phyloP scores from a whole-genome alignment of 371 early-diverging fungal species.

The Syncephalastrum racemosum region DNA sequence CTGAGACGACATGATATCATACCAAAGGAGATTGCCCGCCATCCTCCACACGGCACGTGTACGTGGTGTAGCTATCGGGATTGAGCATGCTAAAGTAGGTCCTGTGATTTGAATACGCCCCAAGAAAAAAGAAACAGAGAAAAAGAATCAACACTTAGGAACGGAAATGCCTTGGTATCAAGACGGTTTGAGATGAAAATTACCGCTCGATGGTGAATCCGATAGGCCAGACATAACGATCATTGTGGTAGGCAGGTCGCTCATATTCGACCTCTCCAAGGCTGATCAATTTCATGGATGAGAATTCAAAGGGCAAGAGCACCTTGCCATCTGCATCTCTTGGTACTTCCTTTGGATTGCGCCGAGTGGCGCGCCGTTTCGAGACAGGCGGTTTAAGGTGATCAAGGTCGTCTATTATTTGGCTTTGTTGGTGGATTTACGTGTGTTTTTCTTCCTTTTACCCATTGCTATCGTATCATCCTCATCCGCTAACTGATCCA shows the following conservation, averaged over 20 bases:
- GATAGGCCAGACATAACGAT: conserved; percentile 30
- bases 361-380: conserved; percentile 1
- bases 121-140: no score
- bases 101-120: conserved; percentile 23
- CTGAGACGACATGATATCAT: conserved; percentile 6
- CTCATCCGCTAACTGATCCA: conserved; percentile 18
- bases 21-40: conserved; percentile 76
- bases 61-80: conserved; percentile 57
- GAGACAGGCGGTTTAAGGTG: no score
- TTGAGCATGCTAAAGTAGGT: conserved; percentile 76
- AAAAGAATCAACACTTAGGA: no score
- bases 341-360: conserved; percentile 42
- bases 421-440: conserved; percentile 8
- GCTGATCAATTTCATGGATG: conserved; percentile 63
- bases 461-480: conserved; percentile 20
- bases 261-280: conserved; percentile 76
- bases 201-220: conserved; percentile 24
- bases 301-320: conserved; percentile 71
- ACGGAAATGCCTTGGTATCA: no score
- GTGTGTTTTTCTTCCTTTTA: conserved; percentile 12
- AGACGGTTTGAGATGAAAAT: background rate
- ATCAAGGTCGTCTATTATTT: no score
- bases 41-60: conserved; percentile 78
- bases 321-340: conserved; percentile 65
- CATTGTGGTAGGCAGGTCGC: conserved; percentile 63